Evolutionary conservation across 306 rosid genomes (phyloP), one percentile per base, ranked within the genome.

Genomic region (Purshia tridentata): DNA sequence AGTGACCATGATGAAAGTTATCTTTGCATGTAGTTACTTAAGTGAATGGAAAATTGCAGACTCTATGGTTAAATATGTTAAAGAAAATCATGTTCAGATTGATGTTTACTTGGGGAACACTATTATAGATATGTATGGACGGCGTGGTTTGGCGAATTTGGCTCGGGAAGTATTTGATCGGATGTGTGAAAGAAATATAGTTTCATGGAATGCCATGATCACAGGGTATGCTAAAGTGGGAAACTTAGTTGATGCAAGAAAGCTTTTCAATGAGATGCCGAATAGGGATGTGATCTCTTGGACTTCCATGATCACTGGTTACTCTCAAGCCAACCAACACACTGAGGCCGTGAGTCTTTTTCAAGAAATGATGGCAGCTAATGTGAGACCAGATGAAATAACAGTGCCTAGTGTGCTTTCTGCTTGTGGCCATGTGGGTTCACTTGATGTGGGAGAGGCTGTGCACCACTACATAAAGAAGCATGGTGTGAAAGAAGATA

Each of bases 341-440:
- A 45, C 47, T 0, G 88, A 91, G 70, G 94, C 96, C 0, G 81
- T 89, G 82, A 79, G 79, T 72, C 81, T 93, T 81, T 93, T 93
- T 72, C 72, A 84, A 55, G 91, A 85, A 78, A 93, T 93, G 98
- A 89, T 88, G 91, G 88, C 72, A 37, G 86, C 92, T 73, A 78
- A 84, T 77, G 90, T 89, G 79, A 88, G 79, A 82, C 90, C 92
- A 0, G 97, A 93, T 76, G 78, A 93, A 66, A 79, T 85, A 60
- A 85, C 94, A 0, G 82, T 85, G 42, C 91, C 97, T 58, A 83
- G 84, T 15, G 92, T 86, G 78, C 96, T 93, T 70, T 93, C 92
- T 71, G 98, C 96, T 3, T 93, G 98, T 87, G 96, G 96, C 18
- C 97, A 83, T 83, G 58, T 89, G 12, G 98, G 96, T n/a, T 83